These are phyloP conservation scores for Boletales sp. DNA, from an alignment of 768 basidiomycete genomes.

Conservation along the genomic window DNA sequence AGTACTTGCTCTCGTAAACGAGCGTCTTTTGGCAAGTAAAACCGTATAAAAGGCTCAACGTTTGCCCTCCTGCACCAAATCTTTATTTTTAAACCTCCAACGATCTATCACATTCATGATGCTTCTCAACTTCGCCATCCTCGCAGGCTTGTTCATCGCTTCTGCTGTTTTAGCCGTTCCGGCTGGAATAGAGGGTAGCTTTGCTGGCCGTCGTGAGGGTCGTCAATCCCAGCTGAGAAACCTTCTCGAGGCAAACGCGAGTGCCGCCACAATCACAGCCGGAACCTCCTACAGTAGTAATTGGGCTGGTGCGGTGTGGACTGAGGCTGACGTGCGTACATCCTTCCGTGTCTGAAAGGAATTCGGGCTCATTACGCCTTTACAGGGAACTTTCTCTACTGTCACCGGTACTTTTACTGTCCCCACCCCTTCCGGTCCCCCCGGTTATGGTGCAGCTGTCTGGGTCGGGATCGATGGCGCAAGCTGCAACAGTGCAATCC, in stretches of 20 bases:
- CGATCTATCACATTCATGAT: not conserved
- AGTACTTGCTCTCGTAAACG: too few species aligned
- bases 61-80: too few species aligned
- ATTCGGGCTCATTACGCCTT: not conserved
- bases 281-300: not conserved
- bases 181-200: not conserved
- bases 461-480: conserved; percentile 9
- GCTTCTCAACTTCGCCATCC: not conserved
- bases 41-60: too few species aligned
- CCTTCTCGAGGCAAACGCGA: not conserved
- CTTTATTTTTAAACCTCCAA: too few species aligned
- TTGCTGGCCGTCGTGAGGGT: not conserved
- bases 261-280: not conserved
- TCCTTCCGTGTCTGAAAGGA: too few species aligned
- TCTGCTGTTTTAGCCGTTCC: not conserved
- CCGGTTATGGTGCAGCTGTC: not conserved
- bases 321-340: not conserved
- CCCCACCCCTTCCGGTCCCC: not conserved
- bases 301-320: conserved; percentile 2
- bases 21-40: too few species aligned
- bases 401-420: conserved; percentile 5
- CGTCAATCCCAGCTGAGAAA: not conserved
- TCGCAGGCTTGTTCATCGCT: not conserved
- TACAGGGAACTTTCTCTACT: conserved; percentile 1
- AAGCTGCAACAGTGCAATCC: not conserved